A percentile compares a stretch with the other conserved stretches of the same genome.
Conservation (phyloP, 2,329 filamentous ascomycete genomes). For the Amesomyces nigricolor region DNA sequence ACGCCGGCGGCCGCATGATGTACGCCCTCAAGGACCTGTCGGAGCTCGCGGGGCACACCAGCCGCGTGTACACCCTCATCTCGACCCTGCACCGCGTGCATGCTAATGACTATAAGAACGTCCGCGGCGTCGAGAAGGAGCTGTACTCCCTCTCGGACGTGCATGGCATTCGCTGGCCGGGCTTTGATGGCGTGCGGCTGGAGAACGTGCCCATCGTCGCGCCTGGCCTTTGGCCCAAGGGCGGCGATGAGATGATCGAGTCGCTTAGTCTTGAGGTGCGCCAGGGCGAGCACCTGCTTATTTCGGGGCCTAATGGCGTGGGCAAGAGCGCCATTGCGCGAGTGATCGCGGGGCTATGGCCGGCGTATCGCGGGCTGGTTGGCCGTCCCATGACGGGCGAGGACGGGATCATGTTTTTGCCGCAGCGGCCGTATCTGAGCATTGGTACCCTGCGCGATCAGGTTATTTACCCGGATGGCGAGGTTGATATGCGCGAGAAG, state of each 20-base stretch:
- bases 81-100: constrained; percentile 92
- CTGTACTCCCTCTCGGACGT: constrained; percentile 85
- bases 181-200: constrained; percentile 88
- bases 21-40: constrained; percentile 98
- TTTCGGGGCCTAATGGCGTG: constrained; percentile 90
- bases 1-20: constrained; percentile 98
- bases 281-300: constrained; percentile 85
- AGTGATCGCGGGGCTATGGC: constrained; percentile 89
- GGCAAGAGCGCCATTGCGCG: constrained; percentile 87
- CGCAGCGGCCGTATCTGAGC: constrained; percentile 86
- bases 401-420: constrained; percentile 97
- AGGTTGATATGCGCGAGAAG: constrained; percentile 84
- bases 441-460: constrained; percentile 92
- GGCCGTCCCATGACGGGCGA: constrained; percentile 72
- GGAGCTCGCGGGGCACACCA: constrained; percentile 92
- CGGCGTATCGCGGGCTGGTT: constrained; percentile 87
- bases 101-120: constrained; percentile 72
- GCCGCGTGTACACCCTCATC: constrained; percentile 90
- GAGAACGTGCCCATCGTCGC: constrained; percentile 92
- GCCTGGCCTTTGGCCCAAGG: constrained; percentile 78
- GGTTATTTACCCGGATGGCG: constrained; percentile 94
- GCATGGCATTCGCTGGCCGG: constrained; percentile 88
- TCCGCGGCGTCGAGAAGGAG: constrained; percentile 64
- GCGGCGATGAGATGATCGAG: constrained; percentile 86
- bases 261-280: constrained; percentile 84